These are phyloP conservation scores for Sporisorium scitamineum DNA, from an alignment of 1,284 basidiomycete genomes.

Conservation along the genomic window DNA sequence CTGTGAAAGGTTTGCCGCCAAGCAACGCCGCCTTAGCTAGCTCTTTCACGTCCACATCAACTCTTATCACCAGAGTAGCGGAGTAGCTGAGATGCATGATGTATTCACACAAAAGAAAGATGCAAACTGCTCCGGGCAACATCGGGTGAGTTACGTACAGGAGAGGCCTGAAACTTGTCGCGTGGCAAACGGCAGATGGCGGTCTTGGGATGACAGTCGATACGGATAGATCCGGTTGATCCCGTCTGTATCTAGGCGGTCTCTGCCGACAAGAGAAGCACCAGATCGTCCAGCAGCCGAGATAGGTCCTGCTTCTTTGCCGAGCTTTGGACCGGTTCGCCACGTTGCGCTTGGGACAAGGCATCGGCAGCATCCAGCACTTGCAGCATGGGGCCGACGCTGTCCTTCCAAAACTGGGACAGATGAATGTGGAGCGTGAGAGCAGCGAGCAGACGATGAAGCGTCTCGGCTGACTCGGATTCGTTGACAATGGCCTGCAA, in stretches of 20 bases:
- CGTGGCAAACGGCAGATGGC: not conserved
- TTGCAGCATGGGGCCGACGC: constrained; percentile 77
- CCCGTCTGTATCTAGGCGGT: not conserved
- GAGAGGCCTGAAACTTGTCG: not conserved
- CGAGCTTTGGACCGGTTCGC: constrained; percentile 20
- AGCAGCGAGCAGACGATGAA: constrained; percentile 77
- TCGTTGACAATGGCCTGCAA: constrained; percentile 81
- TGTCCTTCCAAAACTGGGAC: constrained; percentile 73
- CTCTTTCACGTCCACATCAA: not conserved
- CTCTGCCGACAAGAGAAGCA: constrained; percentile 17
- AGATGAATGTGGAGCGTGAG: constrained; percentile 80
- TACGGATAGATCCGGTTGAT: not conserved
- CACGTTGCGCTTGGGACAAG: constrained; percentile 10
- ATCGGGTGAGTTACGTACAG: not conserved
- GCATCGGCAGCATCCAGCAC: constrained; percentile 73
- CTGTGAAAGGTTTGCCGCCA: not conserved
- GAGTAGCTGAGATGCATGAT: not conserved
- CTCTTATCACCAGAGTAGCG: constrained; percentile 4
- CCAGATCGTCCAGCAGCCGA: constrained; percentile 30
- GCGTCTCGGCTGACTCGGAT: constrained; percentile 78
- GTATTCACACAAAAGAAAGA: not conserved
- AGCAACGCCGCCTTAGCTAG: not conserved
- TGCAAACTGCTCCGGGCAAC: not conserved
- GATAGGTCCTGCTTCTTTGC: constrained; percentile 29
- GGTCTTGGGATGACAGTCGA: not conserved